Evolutionary conservation across 306 rosid genomes (phyloP), one percentile per base, ranked within the genome.

Genomic region (Cucurbita maxima): DNA sequence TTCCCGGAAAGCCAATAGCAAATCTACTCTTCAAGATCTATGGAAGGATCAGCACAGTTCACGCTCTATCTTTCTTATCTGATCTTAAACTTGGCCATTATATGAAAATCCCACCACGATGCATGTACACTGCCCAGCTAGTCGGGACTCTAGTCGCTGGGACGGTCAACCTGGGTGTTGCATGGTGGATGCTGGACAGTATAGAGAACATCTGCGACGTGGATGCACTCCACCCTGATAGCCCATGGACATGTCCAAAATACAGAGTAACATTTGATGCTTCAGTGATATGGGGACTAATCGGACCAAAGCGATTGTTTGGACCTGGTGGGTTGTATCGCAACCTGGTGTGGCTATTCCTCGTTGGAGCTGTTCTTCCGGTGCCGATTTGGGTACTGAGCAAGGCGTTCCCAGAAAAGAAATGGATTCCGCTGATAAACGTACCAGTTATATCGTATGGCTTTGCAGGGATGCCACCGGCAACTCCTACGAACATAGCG

Each of bases 211-310:
- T 94, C 11, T 95, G 99, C 13, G 86, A 86, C 76, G 87, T 86
- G 53, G 97, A 95, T 20, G 77, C 79, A 14, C 73, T 71, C 18
- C 95, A 83, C 58, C 88, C 87, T 7, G 88, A 95, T 80, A 89
- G 96, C 63, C 96, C 99, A 2, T 95, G 99, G 99, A 95, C 99
- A 41, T 95, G 99, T 76, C 99, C 99, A 4, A 95, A 95, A 56
- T 95, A 82, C 87, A 75, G 93, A 77, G 99, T 95, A 59, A 91
- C 97, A 14, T 95, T 95, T 50, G 99, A 95, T 76, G 96, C 93
- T 72, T 95, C 99, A 34, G 99, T 95, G 4, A 91, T 91, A 70
- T 95, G 99, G 99, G 99, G 99, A 9, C 77, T 95, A 76, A 89
- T 95, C 15, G 97, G 99, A 72, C 99, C 99, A 1, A 79, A 51